Base-by-base conservation (phyloP, 1,139 yeast species). In the Pneumocystis sp. region DNA sequence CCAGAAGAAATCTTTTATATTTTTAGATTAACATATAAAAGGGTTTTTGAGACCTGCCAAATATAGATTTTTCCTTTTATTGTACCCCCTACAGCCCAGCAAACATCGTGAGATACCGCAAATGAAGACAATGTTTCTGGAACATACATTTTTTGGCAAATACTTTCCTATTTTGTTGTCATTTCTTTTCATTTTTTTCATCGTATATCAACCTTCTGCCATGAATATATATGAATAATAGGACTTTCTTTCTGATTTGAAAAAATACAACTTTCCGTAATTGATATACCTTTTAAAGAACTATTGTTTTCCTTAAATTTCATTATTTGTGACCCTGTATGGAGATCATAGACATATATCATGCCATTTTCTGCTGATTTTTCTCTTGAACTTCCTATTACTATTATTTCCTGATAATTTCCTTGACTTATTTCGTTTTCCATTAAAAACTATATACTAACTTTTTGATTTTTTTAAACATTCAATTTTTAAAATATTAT, bases 121-220 rank as follows among this genome's bases (percentile, higher is more conserved):
- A 93, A 73, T 72, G 89, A 83, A 17, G 81, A 76, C 62, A 91
- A 75, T 66, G 83, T 84, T 74, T 89, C 97, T 0, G 97, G 97
- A 15, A 91, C 79, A 0, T 96, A 95, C 60, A 91, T 80, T 70
- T 87, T 81, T 74, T 91, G 97, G 68, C 86, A 89, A 0, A 88
- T 84, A 12, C 88, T 81, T 72, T 93, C 97, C 72, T 59, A 59
- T 5, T 37, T 25, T n/a, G 1, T 12, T 8, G 21, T 50, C 31
- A 59, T 39, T 59, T 59, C n/a, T 17, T 12, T 39, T 12, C 10
- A 10, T 10, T 21, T 10, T n/a, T 31, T n/a, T 12, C 15, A 25
- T 10, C 15, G 7, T 25, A 59, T 25, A 42, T 21, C 8, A 21
- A 59, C 61, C 61, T 88, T 87, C 5, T 87, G 85, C 79, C 86